These are phyloP conservation scores for Boletus rufocinnamomeus DNA, from an alignment of 768 basidiomycete species.

Conservation along the genomic window DNA sequence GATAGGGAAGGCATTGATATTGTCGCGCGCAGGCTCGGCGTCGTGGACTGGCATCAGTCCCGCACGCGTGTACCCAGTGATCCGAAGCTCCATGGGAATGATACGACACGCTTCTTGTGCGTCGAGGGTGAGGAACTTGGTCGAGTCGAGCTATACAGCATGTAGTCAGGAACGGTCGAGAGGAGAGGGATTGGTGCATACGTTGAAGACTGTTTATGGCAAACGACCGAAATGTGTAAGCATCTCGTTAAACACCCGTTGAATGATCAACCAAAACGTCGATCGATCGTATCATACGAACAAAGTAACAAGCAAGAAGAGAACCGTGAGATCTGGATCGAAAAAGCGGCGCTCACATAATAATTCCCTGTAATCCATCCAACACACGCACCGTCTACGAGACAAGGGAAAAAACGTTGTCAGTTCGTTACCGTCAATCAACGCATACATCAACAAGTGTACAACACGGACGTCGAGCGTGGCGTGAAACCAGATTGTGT, in stretches of 20 bases:
- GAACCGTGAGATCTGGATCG: not conserved
- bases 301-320: not conserved
- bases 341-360: constrained; percentile 41
- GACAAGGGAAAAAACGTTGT: not conserved
- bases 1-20: constrained; percentile 22
- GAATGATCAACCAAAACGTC: not conserved
- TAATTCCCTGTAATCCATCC: constrained; percentile 59
- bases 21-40: not conserved
- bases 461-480: not conserved
- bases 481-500: not conserved
- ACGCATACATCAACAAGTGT: not conserved
- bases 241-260: not conserved
- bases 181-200: constrained; percentile 1
- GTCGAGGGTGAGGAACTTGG: constrained; percentile 34
- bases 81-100: constrained; percentile 51
- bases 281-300: not conserved
- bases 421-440: not conserved
- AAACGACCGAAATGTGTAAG: constrained; percentile 1
- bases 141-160: constrained; percentile 23
- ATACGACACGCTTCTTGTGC: constrained; percentile 51
- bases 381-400: constrained; percentile 54
- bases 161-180: not conserved
- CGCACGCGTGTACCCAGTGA: constrained; percentile 39
- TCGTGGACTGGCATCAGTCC: constrained; percentile 24
- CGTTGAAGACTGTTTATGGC: constrained; percentile 26